Evolutionary conservation across 2,329 filamentous ascomycete genomes (phyloP), one percentile per base, ranked within the genome.

Genomic region (Teratosphaeria gauchensis): DNA sequence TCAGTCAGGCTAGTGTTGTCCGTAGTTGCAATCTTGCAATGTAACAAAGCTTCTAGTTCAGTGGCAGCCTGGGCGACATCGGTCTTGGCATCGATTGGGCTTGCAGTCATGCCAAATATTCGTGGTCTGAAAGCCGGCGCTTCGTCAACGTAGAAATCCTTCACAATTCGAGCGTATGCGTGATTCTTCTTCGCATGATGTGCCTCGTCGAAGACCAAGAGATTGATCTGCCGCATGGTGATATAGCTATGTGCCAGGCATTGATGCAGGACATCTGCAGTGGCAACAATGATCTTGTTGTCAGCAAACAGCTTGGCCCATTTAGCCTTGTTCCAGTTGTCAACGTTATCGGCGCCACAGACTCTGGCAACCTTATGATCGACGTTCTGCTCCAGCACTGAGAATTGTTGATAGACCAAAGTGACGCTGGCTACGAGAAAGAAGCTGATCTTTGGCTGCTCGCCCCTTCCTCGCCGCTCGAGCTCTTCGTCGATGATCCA

Each of bases 121-220:
- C 86, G 87, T 3, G 94, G 94, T 4, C 84, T 80, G 54, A 74
- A 75, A 0, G 69, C 65, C 0, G 71, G 62, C 0, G 78, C 74
- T 32, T 79, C 76, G 2, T 79, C 73, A 1, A 84, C 63, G 68
- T 96, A 97, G 65, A 89, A 91, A 59, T 95, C 88, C 66, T 89
- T 91, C 74, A 99, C 89, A 59, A 99, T 94, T 31, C 80, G 82
- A 59, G 42, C 90, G 69, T 96, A 99, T 0, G 90, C 82, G 68
- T 99, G 94, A 56, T 91, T 88, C 71, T 92, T 95, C 74, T 99
- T 99, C 0, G 92, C 85, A 69, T 97, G 94, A 68, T 99, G 94
- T 5, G 92, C 94, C 73, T 99, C 94, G 68, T 99, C 94, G 64
- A 99, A 96, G 60, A 97, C 85, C 42, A 99, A 78, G 1, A 99